phyloP scores from a whole-genome alignment of 2,329 filamentous ascomycete genomes.

The Cyclaneusma minus region DNA sequence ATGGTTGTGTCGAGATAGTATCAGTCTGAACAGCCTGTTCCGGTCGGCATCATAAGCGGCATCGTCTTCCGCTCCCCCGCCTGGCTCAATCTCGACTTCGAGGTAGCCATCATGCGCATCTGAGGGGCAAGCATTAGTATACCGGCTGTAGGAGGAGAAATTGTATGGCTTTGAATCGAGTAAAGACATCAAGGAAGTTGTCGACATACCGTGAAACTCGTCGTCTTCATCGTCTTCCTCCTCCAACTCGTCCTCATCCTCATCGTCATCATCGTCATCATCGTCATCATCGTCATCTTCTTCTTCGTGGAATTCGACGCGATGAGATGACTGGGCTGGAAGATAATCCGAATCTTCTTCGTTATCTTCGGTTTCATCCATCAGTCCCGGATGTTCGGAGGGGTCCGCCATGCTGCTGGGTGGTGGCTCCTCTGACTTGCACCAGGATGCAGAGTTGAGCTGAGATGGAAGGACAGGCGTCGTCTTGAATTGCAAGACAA shows the following conservation, averaged over 20 bases:
- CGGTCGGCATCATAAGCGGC: conserved; percentile 6
- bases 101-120: conserved; percentile 7
- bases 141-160: neutral
- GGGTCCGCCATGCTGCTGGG: too few species aligned
- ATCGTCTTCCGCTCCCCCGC: conserved; percentile 4
- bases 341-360: conserved; percentile 16
- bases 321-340: conserved; percentile 13
- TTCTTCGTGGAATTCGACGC: conserved; percentile 22
- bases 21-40: neutral
- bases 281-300: conserved; percentile 20
- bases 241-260: conserved; percentile 1
- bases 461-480: too few species aligned
- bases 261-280: conserved; percentile 20
- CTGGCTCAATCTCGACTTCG: conserved; percentile 4
- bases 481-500: too few species aligned
- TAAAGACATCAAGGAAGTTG: conserved; percentile 1
- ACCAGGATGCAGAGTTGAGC: too few species aligned
- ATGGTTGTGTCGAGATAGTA: conserved; percentile 1
- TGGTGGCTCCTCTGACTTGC: too few species aligned
- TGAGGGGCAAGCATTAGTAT: neutral
- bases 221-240: conserved; percentile 1
- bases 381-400: too few species aligned
- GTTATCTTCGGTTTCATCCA: too few species aligned
- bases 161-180: conserved; percentile 1
- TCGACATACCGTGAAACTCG: neutral